Conservation (phyloP, 2,329 filamentous ascomycete genomes). For the Xylaria sp. region DNA sequence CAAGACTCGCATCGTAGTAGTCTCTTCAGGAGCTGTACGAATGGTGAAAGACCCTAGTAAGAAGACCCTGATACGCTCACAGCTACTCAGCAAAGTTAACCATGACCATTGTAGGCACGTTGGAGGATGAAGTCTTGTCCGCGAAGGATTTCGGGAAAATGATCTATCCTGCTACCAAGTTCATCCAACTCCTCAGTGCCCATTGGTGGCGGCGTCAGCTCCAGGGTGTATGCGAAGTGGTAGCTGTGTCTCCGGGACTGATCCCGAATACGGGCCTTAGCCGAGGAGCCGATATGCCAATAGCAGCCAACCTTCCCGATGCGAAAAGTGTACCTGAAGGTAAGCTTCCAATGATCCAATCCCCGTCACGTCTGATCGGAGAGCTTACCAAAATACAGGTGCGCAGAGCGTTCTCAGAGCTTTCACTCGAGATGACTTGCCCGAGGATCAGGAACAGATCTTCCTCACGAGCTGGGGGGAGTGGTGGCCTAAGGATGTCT, state of each 20-base stretch:
- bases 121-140: conserved; percentile 49
- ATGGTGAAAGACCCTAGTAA: conserved; percentile 54
- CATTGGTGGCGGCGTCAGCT: conserved; percentile 68
- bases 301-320: conserved; percentile 54
- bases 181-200: conserved; percentile 61
- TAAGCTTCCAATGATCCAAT: conserved; percentile 39
- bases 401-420: conserved; percentile 59
- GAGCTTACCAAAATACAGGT: conserved; percentile 48
- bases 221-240: conserved; percentile 55
- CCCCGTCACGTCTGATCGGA: neutral
- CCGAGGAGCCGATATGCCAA: conserved; percentile 47
- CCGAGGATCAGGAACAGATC: conserved; percentile 62
- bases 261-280: conserved; percentile 61
- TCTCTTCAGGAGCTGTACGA: conserved; percentile 62
- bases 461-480: conserved; percentile 68
- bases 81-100: conserved; percentile 11
- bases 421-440: conserved; percentile 59
- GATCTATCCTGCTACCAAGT: conserved; percentile 61
- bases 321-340: conserved; percentile 62
- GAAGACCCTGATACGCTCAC: conserved; percentile 13
- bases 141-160: conserved; percentile 50
- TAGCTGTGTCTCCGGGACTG: conserved; percentile 65
- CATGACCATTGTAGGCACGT: conserved; percentile 33
- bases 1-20: conserved; percentile 60
- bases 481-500: conserved; percentile 63